Evolutionary conservation across 2,329 filamentous ascomycete genomes (phyloP), one percentile per base, ranked within the genome.

Genomic region (Leptographium galeiforme): DNA sequence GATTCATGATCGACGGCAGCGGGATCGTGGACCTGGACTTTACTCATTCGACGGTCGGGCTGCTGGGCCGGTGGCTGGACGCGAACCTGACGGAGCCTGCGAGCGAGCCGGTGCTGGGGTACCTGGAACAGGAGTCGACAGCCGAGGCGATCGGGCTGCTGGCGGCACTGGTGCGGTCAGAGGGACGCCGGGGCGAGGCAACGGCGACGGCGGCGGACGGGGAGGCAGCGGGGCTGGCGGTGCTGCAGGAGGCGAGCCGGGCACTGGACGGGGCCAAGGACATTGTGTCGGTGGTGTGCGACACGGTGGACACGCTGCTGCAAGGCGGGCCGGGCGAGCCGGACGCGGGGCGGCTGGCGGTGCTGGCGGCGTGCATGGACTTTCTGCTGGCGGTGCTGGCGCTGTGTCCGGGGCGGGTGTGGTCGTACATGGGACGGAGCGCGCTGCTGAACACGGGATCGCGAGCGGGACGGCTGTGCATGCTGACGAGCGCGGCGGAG

Each of bases 341-440:
- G n/a, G 81, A 82, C 43, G 78, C 81, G 12, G 69, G 83, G 44
- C 78, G 82, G 39, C 74, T 94, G 33, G 74, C 84, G 2, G 76
- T 90, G 48, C 66, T 84, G 53, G 72, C 73, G 12, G 81, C 86
- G 30, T 95, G 89, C 64, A 69, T 90, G 25, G 84, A 89, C 52
- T 96, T 97, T 62, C 71, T 95, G 40, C 78, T 85, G 59, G 81
- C 84, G 3, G 71, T 94, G 18, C 68, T 93, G 32, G 74, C 77
- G 61, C 85, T 78, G n/a, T 80, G 85, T 51, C 91, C 93, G 0
- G 86, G 85, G 54, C 78, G 90, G 56, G 82, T 95, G 7, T 97
- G 93, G 90, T 89, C 91, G 4, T 87, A 91, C 64, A 77, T 98
- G 61, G 81, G 84, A 4, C 82, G 88, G 54, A 94, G 88, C 65